These are phyloP conservation scores for Boletus reticuloceps DNA, from an alignment of 768 basidiomycete genomes.

Conservation along the genomic window DNA sequence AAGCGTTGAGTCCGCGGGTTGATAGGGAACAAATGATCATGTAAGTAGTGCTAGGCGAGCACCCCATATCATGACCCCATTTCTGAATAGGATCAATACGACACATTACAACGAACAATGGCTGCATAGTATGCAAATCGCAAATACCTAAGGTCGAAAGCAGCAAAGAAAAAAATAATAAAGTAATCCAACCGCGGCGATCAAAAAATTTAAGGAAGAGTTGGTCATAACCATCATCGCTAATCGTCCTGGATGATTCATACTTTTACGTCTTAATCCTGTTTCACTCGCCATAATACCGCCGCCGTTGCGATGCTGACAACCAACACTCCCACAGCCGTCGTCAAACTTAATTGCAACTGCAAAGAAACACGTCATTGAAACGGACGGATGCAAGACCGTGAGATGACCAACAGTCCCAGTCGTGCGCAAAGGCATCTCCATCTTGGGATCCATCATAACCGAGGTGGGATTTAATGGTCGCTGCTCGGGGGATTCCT, in stretches of 20 bases:
- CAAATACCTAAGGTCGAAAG: slow-evolving; percentile 18
- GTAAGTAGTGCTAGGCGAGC: no score
- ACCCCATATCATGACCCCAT: no score
- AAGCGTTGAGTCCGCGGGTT: no score
- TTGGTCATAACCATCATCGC: slow-evolving; percentile 14
- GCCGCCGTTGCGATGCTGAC: slow-evolving; percentile 68
- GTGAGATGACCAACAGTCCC: slow-evolving; percentile 31
- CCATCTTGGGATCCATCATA: slow-evolving; percentile 13
- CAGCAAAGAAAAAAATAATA: slow-evolving; percentile 22
- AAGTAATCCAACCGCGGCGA: slow-evolving; percentile 25
- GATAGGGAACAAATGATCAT: no score
- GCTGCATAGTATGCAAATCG: slow-evolving; percentile 22
- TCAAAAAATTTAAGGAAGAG: background rate
- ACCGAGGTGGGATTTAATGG: slow-evolving; percentile 7
- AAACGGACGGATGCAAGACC: slow-evolving; percentile 2
- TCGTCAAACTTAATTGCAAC: slow-evolving; percentile 35
- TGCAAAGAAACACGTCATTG: slow-evolving; percentile 27
- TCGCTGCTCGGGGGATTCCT: slow-evolving; percentile 28
- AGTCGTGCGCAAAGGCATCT: slow-evolving; percentile 17
- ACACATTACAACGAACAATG: slow-evolving; percentile 13
- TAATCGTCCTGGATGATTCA: slow-evolving; percentile 16
- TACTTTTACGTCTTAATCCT: slow-evolving; percentile 29
- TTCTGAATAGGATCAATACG: no score
- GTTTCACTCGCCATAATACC: slow-evolving; percentile 69
- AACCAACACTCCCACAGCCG: slow-evolving; percentile 63